Conservation (phyloP, 2,329 filamentous ascomycete genomes). For the Phyllosticta citribraziliensis region DNA sequence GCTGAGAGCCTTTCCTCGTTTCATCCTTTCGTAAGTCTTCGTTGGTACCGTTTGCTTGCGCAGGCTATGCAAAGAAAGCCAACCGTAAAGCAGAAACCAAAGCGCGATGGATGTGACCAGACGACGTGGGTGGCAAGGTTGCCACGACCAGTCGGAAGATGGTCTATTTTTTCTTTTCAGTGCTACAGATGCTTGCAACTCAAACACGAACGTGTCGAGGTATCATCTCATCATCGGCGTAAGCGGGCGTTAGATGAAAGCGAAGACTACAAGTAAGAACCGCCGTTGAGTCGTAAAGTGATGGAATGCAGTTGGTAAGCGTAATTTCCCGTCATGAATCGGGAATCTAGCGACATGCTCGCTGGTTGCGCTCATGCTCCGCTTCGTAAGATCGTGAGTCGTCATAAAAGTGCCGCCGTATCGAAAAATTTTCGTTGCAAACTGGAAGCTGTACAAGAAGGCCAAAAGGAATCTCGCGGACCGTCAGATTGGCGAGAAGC, state of each 20-base stretch:
- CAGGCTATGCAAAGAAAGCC: conserved; percentile 10
- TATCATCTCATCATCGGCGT: conserved; percentile 10
- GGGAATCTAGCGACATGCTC: conserved; percentile 8
- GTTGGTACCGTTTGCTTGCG: conserved; percentile 8
- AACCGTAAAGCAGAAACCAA: conserved; percentile 2
- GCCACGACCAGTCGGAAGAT: neutral
- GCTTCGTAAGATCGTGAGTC: conserved; percentile 9
- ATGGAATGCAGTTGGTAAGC: conserved; percentile 8
- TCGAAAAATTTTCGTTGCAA: conserved; percentile 8
- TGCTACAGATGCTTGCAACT: conserved; percentile 4
- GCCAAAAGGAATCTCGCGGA: neutral
- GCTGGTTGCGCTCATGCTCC: conserved; percentile 7
- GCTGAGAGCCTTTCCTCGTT: conserved; percentile 3
- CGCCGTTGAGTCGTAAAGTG: conserved; percentile 6
- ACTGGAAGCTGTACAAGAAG: conserved; percentile 10
- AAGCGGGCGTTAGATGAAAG: conserved; percentile 6
- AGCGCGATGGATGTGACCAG: neutral
- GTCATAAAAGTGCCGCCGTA: conserved; percentile 9
- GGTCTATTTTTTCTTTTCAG: neutral
- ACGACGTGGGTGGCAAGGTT: neutral
- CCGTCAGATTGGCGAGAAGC: neutral
- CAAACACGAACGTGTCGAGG: conserved; percentile 9
- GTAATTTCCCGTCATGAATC: conserved; percentile 2
- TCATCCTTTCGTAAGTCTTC: conserved; percentile 10
- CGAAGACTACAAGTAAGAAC: neutral